Evolutionary conservation across 805 yeast species (phyloP), one percentile per base, ranked within the genome.

Genomic region (Pichia eremophila): DNA sequence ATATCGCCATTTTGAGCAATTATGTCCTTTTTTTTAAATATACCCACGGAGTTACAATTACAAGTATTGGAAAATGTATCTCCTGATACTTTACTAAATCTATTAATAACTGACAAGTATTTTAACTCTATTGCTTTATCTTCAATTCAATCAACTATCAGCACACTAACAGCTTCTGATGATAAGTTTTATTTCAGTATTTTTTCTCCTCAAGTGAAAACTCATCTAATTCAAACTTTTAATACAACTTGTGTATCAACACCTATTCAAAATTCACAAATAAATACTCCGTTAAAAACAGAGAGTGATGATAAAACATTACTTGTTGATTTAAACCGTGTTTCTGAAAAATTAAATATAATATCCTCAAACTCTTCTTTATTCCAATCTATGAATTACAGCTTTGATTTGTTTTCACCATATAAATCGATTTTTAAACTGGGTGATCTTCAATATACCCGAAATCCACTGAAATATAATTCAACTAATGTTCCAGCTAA

Each of bases 181-280:
- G 34, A 48, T 11, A 46, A 45, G 27, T 36, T 44, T 1, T 56
- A 48, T 34, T 49, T 62, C 8, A 51, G 59, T 18, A 38, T 62
- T 5, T 62, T 49, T 41, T 61, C 65, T 1, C 65, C 66, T 14
- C 65, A 62, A 46, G 55, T 51, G 34, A 53, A 50, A 8, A 53
- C 51, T 17, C 50, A 44, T 29, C 44, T 51, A 12, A 51, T 54
- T 14, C 61, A 54, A 44, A 49, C 59, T 5, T 62, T 52, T 41
- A 60, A 56, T 31, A 57, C 64, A 1, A 55, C 54, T 31, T 54
- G 61, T 46, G 36, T 55, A 14, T 36, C 39, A 15, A 36, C 36
- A 8, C 39, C 42, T 22, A 3, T 22, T 22, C 25, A 22, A 22
- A 22, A 22, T 22, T 22, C 25, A 22, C 25, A 22, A 5, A 5